Percentiles rank a stretch among this genome's conserved stretches.
phyloP scores from a whole-genome alignment of 2,329 filamentous ascomycete genomes.

The Harringtonia aguacate region DNA sequence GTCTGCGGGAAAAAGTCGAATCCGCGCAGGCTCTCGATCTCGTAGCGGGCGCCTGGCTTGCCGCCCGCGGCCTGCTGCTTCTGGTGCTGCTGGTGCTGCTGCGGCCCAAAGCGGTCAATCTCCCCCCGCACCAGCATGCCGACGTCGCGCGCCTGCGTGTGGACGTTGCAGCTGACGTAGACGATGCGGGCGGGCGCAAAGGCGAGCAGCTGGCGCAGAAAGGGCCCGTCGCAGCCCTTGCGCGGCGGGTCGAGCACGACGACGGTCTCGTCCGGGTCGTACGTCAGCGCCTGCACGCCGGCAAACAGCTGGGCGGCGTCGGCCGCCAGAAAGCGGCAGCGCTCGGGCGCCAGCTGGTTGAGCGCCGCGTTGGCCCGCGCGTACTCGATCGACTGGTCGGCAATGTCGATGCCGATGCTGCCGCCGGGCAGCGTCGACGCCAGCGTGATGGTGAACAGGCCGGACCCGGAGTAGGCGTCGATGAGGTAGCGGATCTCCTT shows the following conservation, averaged over 20 bases:
- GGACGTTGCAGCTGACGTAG: constrained; percentile 96
- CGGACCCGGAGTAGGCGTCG: constrained; percentile 94
- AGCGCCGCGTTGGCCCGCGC: constrained; percentile 68
- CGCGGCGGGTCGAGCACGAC: constrained; percentile 96
- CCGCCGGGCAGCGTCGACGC: constrained; percentile 72
- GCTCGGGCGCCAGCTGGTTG: constrained; percentile 57
- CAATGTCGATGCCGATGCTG: constrained; percentile 85
- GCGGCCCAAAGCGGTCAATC: constrained; percentile 17
- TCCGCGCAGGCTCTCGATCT: constrained; percentile 80
- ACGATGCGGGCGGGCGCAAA: constrained; percentile 73
- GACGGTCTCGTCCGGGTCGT: constrained; percentile 70
- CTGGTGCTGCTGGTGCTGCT: constrained; percentile 15
- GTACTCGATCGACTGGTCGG: constrained; percentile 63
- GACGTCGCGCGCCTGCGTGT: constrained; percentile 91
- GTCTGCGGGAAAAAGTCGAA: constrained; percentile 98
- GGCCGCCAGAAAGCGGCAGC: constrained; percentile 78
- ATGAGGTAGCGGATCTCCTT: constrained; percentile 69
- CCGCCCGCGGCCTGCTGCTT: constrained; percentile 19
- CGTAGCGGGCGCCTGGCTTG: constrained; percentile 45
- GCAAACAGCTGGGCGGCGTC: constrained; percentile 79
- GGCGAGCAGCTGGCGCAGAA: constrained; percentile 67
- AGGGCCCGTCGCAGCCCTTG: constrained; percentile 84
- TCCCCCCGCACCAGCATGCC: constrained; percentile 73
- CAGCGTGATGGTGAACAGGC: constrained; percentile 92
- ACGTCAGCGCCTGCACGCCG: constrained; percentile 39